Evolutionary conservation across 352 stramenopile species (phyloP), one percentile per base, ranked within the genome.

Genomic region (Phytopythium vexans): DNA sequence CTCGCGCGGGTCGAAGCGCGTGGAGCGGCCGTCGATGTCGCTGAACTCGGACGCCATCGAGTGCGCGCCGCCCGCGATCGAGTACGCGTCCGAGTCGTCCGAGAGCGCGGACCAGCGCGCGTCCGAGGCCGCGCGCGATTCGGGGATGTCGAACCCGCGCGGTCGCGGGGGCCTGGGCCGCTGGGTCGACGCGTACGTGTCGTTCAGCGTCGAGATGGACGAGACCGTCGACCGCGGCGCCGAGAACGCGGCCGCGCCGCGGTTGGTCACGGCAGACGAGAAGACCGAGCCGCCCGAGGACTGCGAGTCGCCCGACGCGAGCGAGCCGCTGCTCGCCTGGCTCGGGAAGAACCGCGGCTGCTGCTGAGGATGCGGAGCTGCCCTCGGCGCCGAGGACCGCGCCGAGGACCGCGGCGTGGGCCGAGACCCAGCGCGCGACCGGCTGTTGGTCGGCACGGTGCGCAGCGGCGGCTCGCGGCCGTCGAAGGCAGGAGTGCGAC

Each of bases 1-100:
- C 47, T 56, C 64, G 15, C 67, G 52, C 15, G 34, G 34, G 16
- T 43, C 34, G 35, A 36, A 44, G 14, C 15, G 47, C 34, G 36
- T 53, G 15, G 47, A 53, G 34, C 47, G 33, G 14, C 15, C 35
- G 47, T 53, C 47, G 8, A 53, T 44, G 35, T 53, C 47, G 47
- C 47, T 53, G 47, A 37, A 53, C 34, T 53, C 47, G 7, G 47
- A 53, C 34, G 43, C 35, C 47, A 53, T 53, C 34, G 47, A 53
- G 34, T 34, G 43, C 47, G 43, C 43, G 36, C 47, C 47, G n/a
- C 47, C 34, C 9, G 34, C 34, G 47, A 53, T 36, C 6, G 47
- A 15, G 2, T 12, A 15, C 39, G 5, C 39, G 8, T 43, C 12
- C 11, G 39, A 43, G 11, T 53, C 47, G 14, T 53, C 47, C 47